Evolutionary conservation across 768 basidiomycete species (phyloP).

Genomic region (Erythrobasidium yunnanense): DNA sequence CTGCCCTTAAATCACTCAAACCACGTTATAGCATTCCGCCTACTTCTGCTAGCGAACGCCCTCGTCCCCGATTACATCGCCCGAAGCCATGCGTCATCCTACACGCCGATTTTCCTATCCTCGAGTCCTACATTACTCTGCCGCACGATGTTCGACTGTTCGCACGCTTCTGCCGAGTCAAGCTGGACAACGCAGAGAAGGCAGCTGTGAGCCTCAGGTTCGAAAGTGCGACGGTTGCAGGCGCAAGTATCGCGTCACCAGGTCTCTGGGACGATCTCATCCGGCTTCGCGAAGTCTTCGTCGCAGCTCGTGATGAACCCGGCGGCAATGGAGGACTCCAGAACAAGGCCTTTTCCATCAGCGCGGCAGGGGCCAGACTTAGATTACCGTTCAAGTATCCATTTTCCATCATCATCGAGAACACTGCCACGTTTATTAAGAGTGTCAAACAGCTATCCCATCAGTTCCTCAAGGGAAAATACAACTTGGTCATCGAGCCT

Average conservation of each 20-base stretch:
- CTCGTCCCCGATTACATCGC: neutral
- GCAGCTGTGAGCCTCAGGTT: slow-evolving; percentile 43
- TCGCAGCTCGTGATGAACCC: slow-evolving; percentile 34
- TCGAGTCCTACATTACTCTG: slow-evolving; percentile 39
- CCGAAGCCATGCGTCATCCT: slow-evolving; percentile 11
- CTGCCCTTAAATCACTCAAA: slow-evolving; percentile 26
- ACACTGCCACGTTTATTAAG: slow-evolving; percentile 59
- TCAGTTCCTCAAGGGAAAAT: slow-evolving; percentile 51
- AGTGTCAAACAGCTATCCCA: slow-evolving; percentile 57
- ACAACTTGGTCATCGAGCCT: slow-evolving; percentile 53
- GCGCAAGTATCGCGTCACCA: slow-evolving; percentile 47
- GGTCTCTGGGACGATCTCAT: slow-evolving; percentile 66
- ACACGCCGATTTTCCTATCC: slow-evolving; percentile 31
- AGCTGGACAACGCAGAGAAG: slow-evolving; percentile 24
- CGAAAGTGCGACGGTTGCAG: slow-evolving; percentile 47
- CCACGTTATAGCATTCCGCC: neutral
- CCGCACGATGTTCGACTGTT: slow-evolving; percentile 43
- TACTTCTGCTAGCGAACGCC: neutral
- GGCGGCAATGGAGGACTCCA: slow-evolving; percentile 26
- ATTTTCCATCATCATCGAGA: slow-evolving; percentile 63
- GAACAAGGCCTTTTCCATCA: slow-evolving; percentile 45
- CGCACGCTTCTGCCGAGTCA: slow-evolving; percentile 32
- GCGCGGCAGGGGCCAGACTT: slow-evolving; percentile 58
- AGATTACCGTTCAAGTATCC: slow-evolving; percentile 70
- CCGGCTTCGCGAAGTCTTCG: slow-evolving; percentile 51